Evolutionary conservation across 306 rosid genomes (phyloP), one percentile per base, ranked within the genome.

Genomic region (Vigna reflexopilosa): DNA sequence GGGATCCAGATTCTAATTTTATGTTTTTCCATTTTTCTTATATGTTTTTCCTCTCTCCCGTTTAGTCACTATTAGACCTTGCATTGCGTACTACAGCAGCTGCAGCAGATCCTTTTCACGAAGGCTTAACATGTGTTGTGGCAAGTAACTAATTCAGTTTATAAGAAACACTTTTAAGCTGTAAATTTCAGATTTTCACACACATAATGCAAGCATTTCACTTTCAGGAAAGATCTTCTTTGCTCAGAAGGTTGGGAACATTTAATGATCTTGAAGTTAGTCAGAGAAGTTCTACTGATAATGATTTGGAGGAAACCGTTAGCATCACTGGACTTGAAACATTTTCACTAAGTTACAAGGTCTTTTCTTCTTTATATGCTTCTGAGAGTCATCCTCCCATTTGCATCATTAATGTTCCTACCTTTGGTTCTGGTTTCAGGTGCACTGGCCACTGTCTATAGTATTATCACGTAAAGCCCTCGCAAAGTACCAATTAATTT

Each of bases 11-110:
- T 83, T 62, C 72, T 86, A 49, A 81, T 52, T 22, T 38, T 77
- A 66, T 70, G 26, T 64, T 42, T 70, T 28, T 83, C 13, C 66
- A 36, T 51, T 72, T 20, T 79, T n/a, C 4, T 9, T 17, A 30
- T 19, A 20, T 40, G 8, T 2, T 26, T 14, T 16, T 2, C 40
- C 76, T 51, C 32, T 70, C 42, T 50, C 34, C 26, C 54, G 28
- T 32, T 42, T 67, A 95, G 98, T 92, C 98, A 72, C 95, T 95
- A 61, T 91, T 95, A 76, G 98, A 95, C 85, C 98, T 95, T 81
- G 98, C 98, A 79, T 87, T 95, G 88, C 96, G 98, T 72, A 88
- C 92, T 57, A 95, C 98, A 83, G 98, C 98, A 66, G 97, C 98
- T 57, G 92, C 93, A 51, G 95, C 94, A 42, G 98, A 95, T 91